phyloP scores from a whole-genome alignment of 768 basidiomycete genomes.

The Mycena alexandri region DNA sequence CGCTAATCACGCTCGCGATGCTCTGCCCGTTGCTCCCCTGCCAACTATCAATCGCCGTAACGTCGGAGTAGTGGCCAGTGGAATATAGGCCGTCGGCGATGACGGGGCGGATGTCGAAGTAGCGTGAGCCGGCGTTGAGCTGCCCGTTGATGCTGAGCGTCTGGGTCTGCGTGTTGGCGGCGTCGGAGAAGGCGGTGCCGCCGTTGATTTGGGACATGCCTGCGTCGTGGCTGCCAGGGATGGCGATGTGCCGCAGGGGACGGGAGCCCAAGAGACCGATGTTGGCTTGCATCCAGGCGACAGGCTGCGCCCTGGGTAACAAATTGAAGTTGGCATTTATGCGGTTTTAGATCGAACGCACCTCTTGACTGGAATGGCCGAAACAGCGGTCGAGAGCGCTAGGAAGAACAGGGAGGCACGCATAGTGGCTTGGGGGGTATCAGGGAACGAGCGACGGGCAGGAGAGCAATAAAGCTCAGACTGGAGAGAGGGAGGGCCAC shows the following conservation, averaged over 20 bases:
- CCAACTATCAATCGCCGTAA: constrained; percentile 20
- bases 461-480: neutral
- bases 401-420: constrained; percentile 10
- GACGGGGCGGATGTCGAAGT: constrained; percentile 25
- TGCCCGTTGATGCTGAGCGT: constrained; percentile 20
- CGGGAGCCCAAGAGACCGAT: constrained; percentile 23
- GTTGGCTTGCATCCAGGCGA: constrained; percentile 26
- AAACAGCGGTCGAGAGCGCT: constrained; percentile 21
- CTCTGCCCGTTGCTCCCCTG: constrained; percentile 25
- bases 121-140: constrained; percentile 19
- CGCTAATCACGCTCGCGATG: constrained; percentile 23
- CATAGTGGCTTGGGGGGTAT: constrained; percentile 5
- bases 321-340: neutral
- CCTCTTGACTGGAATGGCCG: constrained; percentile 20
- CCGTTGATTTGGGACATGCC: constrained; percentile 19
- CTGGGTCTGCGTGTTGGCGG: constrained; percentile 24
- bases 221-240: constrained; percentile 27
- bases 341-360: too few relatives aligned
- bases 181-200: constrained; percentile 23
- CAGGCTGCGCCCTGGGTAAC: constrained; percentile 19
- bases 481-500: too few relatives aligned
- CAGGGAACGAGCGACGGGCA: neutral
- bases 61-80: constrained; percentile 23
- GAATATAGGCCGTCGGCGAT: constrained; percentile 15
- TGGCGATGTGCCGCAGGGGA: constrained; percentile 12